phyloP scores from a whole-genome alignment of 169 alveolate species.

The Plasmodium falciparum region DNA sequence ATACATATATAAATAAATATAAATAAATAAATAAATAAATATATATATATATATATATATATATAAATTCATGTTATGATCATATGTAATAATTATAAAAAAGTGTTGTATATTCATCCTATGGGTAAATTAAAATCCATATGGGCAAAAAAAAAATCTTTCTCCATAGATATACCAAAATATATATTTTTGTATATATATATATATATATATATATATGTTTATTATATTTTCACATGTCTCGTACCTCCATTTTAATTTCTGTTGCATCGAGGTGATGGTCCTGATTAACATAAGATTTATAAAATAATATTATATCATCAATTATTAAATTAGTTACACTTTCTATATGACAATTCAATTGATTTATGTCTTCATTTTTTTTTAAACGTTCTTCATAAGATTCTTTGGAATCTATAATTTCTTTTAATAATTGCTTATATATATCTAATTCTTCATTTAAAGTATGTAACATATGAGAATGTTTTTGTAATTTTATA shows the following conservation, averaged over 20 bases:
- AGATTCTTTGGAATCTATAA: background rate
- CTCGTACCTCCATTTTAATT: conserved; percentile 31
- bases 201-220: background rate
- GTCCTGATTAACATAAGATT: conserved; percentile 14
- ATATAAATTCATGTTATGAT: too few relatives aligned
- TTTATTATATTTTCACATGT: background rate
- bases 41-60: too few relatives aligned
- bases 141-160: too few relatives aligned
- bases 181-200: too few relatives aligned
- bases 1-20: too few relatives aligned
- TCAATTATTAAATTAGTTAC: background rate
- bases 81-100: too few relatives aligned
- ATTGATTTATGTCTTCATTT: conserved; percentile 16
- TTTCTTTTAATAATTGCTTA: conserved; percentile 24
- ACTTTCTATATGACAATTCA: background rate
- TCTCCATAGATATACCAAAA: too few relatives aligned
- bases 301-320: conserved; percentile 26
- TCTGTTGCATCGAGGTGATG: conserved; percentile 54
- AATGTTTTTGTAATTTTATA: conserved; percentile 35
- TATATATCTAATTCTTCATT: conserved; percentile 49
- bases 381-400: background rate
- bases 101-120: too few relatives aligned
- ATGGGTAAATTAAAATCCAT: too few relatives aligned
- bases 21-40: too few relatives aligned
- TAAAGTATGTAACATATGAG: background rate